Evolutionary conservation across 371 early-diverging fungal species (phyloP), one percentile per base, ranked within the genome.

Genomic region (Mortierella sp.): DNA sequence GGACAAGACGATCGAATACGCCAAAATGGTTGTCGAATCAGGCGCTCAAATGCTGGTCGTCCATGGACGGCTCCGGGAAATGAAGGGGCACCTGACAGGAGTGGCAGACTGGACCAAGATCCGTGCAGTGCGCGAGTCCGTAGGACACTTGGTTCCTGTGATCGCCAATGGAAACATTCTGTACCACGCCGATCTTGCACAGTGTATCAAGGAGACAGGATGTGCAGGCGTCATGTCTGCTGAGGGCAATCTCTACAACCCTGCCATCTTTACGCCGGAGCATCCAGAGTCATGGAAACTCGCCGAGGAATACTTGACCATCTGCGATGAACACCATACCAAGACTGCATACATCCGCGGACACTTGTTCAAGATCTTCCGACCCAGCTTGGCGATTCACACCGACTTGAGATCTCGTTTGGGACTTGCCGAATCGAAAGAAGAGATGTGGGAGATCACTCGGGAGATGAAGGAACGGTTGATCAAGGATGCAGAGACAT

Each of bases 71-170:
- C 73, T 94, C 39, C 88, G 99, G 56, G 98, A 99, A 64, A 98
- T 98, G 83, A 98, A 95, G 81, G 99, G 99, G 7, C 94, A 94
- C 57, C 86, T 93, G 48, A 96, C 98, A 24, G 99, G 99, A 5
- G 68, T 99, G 24, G 99, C 98, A 0, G 97, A 99, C 82, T 99
- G 99, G 99, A 88, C 91, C 57, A 93, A 97, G 73, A 99, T 99
- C 67, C 89, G 88, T 71, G 83, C 85, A 0, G 95, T 99, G n/a
- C 97, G 95, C 78, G 90, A 91, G 59, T 90, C 91, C 0, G 64
- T 86, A 27, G 81, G 71, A 19, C 72, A 71, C 16, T 58, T 53
- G 8, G 96, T 99, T 4, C 99, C 99, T 2, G 98, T 99, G 1
- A 87, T 98, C 79, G 96, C 98, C 51, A 99, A 99, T 80, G 99